Evolutionary conservation across 768 basidiomycete genomes (phyloP).

Genomic region (Mycena sanguinolenta): DNA sequence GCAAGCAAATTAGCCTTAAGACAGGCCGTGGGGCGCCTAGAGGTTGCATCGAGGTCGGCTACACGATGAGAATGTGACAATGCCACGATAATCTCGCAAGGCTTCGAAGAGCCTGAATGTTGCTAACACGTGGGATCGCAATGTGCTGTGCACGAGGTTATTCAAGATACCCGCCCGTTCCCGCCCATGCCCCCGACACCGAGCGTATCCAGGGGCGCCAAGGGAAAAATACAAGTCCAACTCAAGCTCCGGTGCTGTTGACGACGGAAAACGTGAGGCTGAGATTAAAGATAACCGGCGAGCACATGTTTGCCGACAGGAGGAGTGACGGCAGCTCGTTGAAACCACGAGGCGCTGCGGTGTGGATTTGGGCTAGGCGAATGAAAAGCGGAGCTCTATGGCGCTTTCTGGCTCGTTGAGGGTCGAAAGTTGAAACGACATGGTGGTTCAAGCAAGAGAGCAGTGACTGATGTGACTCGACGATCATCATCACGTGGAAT

Average conservation of each 20-base stretch:
- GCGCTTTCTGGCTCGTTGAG: no score
- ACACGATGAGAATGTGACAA: constrained; percentile 10
- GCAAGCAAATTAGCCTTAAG: constrained; percentile 10
- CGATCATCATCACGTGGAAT: no score
- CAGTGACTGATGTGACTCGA: no score
- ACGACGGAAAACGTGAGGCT: not conserved
- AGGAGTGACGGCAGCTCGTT: constrained; percentile 14
- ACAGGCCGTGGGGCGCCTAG: constrained; percentile 31
- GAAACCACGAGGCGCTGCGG: constrained; percentile 29
- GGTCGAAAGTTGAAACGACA: no score
- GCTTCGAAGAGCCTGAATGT: constrained; percentile 9
- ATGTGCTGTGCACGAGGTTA: not conserved
- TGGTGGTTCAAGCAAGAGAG: no score
- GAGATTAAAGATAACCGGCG: constrained; percentile 15
- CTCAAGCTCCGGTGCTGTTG: not conserved
- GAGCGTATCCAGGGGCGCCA: no score
- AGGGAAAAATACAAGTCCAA: no score
- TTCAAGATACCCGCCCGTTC: not conserved
- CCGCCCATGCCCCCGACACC: no score
- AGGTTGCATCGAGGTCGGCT: constrained; percentile 32
- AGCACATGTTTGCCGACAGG: constrained; percentile 16
- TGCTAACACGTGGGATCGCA: constrained; percentile 22
- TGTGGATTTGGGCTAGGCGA: not conserved
- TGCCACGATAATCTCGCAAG: constrained; percentile 37
- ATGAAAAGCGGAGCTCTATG: not conserved